Percentiles rank a stretch among this genome's conserved stretches.
Conservation (phyloP, 768 basidiomycete species). For the Lactarius trivialis region DNA sequence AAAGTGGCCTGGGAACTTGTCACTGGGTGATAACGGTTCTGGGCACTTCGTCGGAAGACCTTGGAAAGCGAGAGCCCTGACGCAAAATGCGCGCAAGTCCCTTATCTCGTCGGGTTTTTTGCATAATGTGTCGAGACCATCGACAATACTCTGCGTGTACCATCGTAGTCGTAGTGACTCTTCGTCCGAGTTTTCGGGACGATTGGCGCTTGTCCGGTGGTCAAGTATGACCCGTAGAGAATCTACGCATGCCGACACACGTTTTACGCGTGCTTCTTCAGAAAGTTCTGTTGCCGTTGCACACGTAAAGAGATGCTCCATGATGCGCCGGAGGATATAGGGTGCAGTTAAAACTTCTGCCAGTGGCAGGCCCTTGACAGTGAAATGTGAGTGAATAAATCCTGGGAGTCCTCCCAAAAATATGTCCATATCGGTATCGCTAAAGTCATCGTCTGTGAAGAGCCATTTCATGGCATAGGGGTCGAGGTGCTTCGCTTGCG, state of each 20-base stretch:
- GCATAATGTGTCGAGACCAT: background rate
- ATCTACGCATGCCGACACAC: slow-evolving; percentile 1
- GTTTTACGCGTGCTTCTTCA: background rate
- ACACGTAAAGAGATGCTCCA: slow-evolving; percentile 6
- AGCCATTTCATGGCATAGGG: slow-evolving; percentile 6
- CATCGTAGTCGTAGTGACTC: accelerated
- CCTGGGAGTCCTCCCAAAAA: slow-evolving; percentile 9
- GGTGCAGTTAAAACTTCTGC: background rate
- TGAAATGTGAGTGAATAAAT: slow-evolving; percentile 1
- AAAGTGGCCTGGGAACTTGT: background rate
- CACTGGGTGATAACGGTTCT: background rate
- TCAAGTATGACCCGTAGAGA: background rate
- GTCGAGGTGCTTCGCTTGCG: background rate
- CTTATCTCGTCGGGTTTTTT: background rate
- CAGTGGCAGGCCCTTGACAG: background rate
- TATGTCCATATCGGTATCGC: slow-evolving; percentile 8
- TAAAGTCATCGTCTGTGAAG: slow-evolving; percentile 5
- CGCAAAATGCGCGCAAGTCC: slow-evolving; percentile 3
- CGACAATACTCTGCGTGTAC: background rate
- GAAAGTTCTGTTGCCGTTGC: background rate
- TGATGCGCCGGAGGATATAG: background rate
- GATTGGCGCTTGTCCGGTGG: background rate
- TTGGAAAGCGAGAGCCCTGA: slow-evolving; percentile 1
- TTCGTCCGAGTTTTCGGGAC: background rate
- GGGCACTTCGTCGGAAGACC: background rate